Evolutionary conservation across 768 basidiomycete species (phyloP), one percentile per base, ranked within the genome.

Genomic region (Roridomyces roridus): DNA sequence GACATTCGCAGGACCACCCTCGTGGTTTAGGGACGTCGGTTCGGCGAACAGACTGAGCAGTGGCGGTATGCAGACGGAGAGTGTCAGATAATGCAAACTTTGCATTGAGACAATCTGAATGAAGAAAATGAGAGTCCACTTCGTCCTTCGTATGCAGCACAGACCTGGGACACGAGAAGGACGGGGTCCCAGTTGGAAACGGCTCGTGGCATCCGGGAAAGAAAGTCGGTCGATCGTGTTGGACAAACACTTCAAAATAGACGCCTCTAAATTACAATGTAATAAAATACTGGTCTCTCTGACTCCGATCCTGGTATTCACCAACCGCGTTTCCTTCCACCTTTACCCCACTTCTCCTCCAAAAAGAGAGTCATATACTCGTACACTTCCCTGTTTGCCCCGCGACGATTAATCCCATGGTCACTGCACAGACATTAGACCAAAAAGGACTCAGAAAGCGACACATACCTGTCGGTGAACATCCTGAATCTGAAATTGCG

Each of bases 271-370:
- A 49, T 49, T 23, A 31, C n/a, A n/a, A n/a, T n/a, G n/a, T n/a
- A 35, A 47, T 31, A 47, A 7, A 31, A 18, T 34, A 29, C 28
- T 25, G 21, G 31, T 11, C 31, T 10, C 31, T 11, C 31, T 34
- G 15, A 34, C 10, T 34, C 31, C n/a, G n/a, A n/a, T n/a, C n/a
- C n/a, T n/a, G n/a, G n/a, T n/a, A n/a, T n/a, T 55, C 65, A 88
- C 83, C 86, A 86, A 17, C 83, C 81, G n/a, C 87, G 78, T 55
- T 79, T 79, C 54, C 82, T 78, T 20, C 86, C 85, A 24, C 91
- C 91, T 65, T 87, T 90, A 24, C 96, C 94, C 96, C 96, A 98
- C 70, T 94, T 95, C 75, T 97, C 95, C 1, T 86, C 61, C 57
- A 99, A 75, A 75, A 95, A 98, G 23, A 74, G 78, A 2, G 87